Conservation (phyloP, 2,329 filamentous ascomycete species). For the Colletotrichum sp. region DNA sequence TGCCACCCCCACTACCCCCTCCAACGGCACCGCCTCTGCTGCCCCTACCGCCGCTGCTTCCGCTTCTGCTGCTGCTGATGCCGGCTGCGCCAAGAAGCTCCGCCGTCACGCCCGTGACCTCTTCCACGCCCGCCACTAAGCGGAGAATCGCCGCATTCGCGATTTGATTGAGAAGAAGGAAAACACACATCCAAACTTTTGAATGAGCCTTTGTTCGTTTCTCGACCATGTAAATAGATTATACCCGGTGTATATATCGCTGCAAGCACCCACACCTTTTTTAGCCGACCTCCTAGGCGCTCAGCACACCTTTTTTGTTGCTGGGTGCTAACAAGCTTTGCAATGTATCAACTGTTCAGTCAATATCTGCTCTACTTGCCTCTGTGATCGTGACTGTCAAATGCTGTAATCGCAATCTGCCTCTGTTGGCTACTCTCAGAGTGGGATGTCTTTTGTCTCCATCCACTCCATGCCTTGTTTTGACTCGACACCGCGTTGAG, state of each 20-base stretch:
- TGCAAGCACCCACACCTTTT: constrained; percentile 8
- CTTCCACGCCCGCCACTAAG: constrained; percentile 7
- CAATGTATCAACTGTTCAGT: constrained; percentile 12
- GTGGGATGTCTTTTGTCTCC: too few relatives aligned
- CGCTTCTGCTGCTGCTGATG: background rate
- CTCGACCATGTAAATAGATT: constrained; percentile 19
- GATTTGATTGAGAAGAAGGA: background rate
- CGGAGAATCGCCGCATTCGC: background rate
- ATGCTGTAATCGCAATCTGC: background rate
- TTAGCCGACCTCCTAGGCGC: background rate
- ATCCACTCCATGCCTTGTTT: too few relatives aligned
- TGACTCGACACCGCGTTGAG: background rate
- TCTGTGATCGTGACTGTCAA: background rate
- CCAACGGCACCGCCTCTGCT: background rate
- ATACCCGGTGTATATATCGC: constrained; percentile 19
- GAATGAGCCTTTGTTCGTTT: constrained; percentile 11
- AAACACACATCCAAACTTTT: background rate
- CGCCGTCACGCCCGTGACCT: constrained; percentile 16
- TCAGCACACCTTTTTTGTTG: background rate
- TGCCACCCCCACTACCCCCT: constrained; percentile 19
- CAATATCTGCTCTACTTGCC: background rate
- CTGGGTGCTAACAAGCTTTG: constrained; percentile 5
- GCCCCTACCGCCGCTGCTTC: background rate
- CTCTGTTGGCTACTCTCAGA: too few relatives aligned
- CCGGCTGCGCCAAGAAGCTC: background rate